Evolutionary conservation across 805 yeast genomes (phyloP).

Genomic region (Sugiyamaella chiloensis): DNA sequence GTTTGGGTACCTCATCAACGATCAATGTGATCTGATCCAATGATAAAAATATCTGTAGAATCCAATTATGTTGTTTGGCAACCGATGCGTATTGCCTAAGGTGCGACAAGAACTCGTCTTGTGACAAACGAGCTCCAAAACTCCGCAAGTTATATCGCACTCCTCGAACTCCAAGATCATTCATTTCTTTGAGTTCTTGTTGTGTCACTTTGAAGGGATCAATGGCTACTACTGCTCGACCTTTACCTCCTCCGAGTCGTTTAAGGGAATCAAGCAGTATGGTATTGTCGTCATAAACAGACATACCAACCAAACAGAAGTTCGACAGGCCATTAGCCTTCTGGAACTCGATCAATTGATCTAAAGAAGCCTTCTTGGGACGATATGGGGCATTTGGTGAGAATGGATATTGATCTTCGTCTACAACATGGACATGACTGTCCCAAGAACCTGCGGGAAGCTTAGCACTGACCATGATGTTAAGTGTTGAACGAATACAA

Average conservation of each 20-base stretch:
- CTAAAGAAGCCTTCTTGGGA: constrained; percentile 2
- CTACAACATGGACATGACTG: constrained; percentile 12
- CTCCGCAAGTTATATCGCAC: constrained; percentile 9
- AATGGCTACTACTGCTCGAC: constrained; percentile 11
- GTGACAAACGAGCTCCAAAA: background rate
- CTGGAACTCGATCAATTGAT: background rate
- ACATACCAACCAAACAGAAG: constrained; percentile 6
- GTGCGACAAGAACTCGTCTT: constrained; percentile 2
- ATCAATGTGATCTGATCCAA: constrained; percentile 12
- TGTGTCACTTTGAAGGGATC: constrained; percentile 9
- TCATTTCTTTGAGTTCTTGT: constrained; percentile 7
- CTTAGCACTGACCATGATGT: constrained; percentile 3
- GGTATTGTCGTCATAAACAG: constrained; percentile 4
- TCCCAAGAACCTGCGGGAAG: constrained; percentile 12
- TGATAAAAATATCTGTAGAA: constrained; percentile 9
- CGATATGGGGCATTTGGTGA: constrained; percentile 8
- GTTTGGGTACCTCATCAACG: constrained; percentile 5
- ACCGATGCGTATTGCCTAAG: constrained; percentile 3
- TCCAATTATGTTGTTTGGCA: constrained; percentile 9
- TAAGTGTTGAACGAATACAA: no score
- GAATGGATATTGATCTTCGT: constrained; percentile 8
- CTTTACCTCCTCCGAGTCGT: constrained; percentile 4
- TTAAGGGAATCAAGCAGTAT: constrained; percentile 7
- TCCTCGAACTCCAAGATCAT: constrained; percentile 10
- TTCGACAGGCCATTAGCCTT: background rate